Evolutionary conservation across 202 grass and related monocot genomes (phyloP), one percentile per base, ranked within the genome.

Genomic region (Zizania palustris): DNA sequence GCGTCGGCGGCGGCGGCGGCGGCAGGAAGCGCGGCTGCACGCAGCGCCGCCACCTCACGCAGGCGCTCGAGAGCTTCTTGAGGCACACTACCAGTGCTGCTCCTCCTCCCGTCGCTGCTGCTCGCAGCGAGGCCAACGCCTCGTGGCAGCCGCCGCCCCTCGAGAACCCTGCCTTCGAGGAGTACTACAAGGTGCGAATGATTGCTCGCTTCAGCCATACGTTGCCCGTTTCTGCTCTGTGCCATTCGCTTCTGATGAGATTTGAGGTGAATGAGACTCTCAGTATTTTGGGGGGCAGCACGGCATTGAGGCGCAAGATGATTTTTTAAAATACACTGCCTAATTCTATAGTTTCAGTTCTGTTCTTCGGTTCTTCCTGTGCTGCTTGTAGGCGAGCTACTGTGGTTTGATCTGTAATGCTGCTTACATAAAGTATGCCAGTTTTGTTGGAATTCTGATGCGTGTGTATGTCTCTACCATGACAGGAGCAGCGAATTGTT

Each of bases 151-250:
- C 85, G 2, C 93, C 89, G 11, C 55, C 69, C 46, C 89, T 86
- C 5, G 80, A 98, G 67, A 98, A 98, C 74, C 62, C 73, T 4
- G 85, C 87, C 12, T 92, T 98, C 46, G 89, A 98, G 21, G 91
- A 98, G 71, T 98, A 98, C 57, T 98, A 90, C 72, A 98, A 94
- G 91, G 94, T 97, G 65, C 28, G 11, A 5, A 55, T 55, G 51
- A 55, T 58, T 28, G 0, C 11, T 63, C 19, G 13, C 59, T 79
- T 56, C 8, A 14, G 2, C 0, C 54, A 11, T 7, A 78, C 14
- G 4, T 81, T 54, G 7, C 34, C 14, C 53, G 18, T 19, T 5
- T 38, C 66, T 21, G 65, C 15, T 6, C 51, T 6, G 9, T 60
- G 49, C 18, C 66, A 43, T 36, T 12, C 50, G 3, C 8, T 11